Percentiles rank a stretch among this genome's conserved stretches.
Evolutionary conservation across 768 basidiomycete species (phyloP).

Genomic region (Macrolepiota fuliginosa): DNA sequence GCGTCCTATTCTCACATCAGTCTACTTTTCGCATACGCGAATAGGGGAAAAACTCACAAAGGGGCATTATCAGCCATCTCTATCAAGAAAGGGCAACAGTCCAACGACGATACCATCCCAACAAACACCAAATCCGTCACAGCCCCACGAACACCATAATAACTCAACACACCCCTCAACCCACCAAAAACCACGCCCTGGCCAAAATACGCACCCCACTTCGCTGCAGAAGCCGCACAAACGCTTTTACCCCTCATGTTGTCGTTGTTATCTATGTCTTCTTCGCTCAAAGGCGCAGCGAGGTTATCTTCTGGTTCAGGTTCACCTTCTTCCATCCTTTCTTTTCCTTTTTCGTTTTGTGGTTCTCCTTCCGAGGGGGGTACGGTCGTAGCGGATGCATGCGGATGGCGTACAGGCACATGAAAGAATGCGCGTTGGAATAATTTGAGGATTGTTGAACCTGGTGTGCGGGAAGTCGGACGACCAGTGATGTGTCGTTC

Average conservation of each 20-base stretch:
- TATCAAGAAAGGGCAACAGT: background rate
- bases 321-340: background rate
- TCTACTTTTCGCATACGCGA: background rate
- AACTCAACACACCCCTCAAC: conserved; percentile 5
- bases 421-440: background rate
- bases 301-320: conserved; percentile 1
- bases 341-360: background rate
- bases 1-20: background rate
- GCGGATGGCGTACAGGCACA: background rate
- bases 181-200: conserved; percentile 1
- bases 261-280: background rate
- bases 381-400: too few relatives aligned
- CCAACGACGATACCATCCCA: background rate
- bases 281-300: background rate
- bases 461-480: background rate
- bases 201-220: background rate
- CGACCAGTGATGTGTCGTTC: conserved; percentile 7
- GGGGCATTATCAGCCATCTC: background rate
- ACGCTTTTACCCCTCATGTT: background rate
- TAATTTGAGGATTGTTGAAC: background rate
- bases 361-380: too few relatives aligned
- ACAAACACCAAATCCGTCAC: conserved; percentile 8
- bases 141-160: conserved; percentile 2
- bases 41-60: background rate
- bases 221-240: background rate